Evolutionary conservation across 176 grass and related monocot genomes (phyloP).

Genomic region (Themeda triandra): DNA sequence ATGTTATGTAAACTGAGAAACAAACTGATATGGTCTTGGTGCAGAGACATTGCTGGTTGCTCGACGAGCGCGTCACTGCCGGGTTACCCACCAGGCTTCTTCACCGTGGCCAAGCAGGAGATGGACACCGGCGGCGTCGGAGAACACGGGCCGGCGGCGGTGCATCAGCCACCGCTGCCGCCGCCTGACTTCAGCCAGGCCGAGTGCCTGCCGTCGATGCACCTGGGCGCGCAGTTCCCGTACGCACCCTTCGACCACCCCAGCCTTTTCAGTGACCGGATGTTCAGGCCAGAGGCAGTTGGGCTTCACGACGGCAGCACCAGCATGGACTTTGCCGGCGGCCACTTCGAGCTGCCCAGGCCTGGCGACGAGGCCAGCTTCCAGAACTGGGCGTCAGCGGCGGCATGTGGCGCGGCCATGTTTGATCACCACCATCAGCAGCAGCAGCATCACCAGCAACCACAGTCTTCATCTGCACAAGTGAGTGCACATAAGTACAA

Average conservation of each 20-base stretch:
- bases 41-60: conserved; percentile 56
- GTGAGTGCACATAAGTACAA: conserved; percentile 33
- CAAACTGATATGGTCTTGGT: neutral
- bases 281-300: conserved; percentile 45
- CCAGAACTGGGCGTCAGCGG: conserved; percentile 64
- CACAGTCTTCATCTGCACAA: conserved; percentile 40
- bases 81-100: conserved; percentile 49
- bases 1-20: neutral
- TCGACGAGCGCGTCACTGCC: conserved; percentile 51
- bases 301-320: conserved; percentile 28
- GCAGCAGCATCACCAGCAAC: conserved; percentile 40
- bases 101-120: conserved; percentile 47
- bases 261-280: conserved; percentile 36
- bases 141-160: conserved; percentile 28
- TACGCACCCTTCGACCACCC: conserved; percentile 43
- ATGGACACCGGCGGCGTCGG: conserved; percentile 8
- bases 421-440: conserved; percentile 40
- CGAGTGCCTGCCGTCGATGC: conserved; percentile 44
- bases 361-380: conserved; percentile 59
- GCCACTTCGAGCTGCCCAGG: conserved; percentile 53
- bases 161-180: conserved; percentile 9
- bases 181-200: conserved; percentile 37
- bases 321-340: conserved; percentile 28
- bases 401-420: conserved; percentile 37
- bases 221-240: conserved; percentile 46